Evolutionary conservation across 2,329 filamentous ascomycete species (phyloP), one percentile per base, ranked within the genome.

Genomic region (Colletotrichum echinochloae): DNA sequence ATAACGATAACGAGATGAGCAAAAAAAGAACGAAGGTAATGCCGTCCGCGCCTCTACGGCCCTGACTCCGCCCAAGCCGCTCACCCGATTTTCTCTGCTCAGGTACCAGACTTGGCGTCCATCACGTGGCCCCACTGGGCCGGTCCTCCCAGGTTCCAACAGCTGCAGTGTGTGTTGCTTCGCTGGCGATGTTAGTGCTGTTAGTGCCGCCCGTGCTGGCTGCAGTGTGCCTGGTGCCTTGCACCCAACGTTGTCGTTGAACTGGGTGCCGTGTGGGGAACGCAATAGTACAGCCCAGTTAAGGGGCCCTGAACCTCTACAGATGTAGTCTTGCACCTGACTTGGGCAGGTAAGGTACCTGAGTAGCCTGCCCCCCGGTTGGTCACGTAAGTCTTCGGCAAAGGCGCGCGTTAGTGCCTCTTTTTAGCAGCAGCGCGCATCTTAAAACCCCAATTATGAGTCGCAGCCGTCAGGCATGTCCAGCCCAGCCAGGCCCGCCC

Each of bases 381-480:
- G 1, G 16, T n/a, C 11, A n/a, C 8, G 1, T 11, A 11, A 9
- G 8, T 44, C 51, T 55, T 69, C 51, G 51, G 61, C 51, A 54
- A 64, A 64, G 61, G 61, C 51, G 61, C 51, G 61, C 49, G 52
- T 65, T 57, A 48, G 52, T 18, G 57, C 28, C 41, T 14, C 14
- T 60, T 55, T 70, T 20, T 41, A n/a, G n/a, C 49, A 44, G 66
- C 66, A 56, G 41, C 18, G 41, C 41, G 20, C 56, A 60, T 66
- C 66, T 66, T 66, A 66, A 66, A 14, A 60, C 62, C 62, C 62
- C 66, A 49, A 60, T 26, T 70, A 66, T 70, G 63, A 48, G 66
- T 66, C 66, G 62, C 49, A 60, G n/a, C 49, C 52, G 60, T 52
- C 26, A 59, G 30, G 51, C 60, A 65, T 59, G 26, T 39, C 41